Base-by-base conservation (phyloP, 768 basidiomycete genomes). In the Pisolithus microcarpus region DNA sequence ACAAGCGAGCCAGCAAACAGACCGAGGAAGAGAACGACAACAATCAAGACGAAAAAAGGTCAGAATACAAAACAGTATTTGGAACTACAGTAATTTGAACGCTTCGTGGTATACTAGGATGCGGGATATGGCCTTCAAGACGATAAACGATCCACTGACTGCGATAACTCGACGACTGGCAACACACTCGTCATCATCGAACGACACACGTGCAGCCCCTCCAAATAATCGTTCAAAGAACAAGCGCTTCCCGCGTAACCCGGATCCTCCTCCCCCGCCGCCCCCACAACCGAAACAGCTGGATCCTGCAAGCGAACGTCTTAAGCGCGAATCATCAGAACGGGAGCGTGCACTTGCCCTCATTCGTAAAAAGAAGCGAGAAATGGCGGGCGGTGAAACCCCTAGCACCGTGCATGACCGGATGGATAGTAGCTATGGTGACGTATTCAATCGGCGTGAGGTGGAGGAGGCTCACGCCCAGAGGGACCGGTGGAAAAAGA, bases 271-370 rank as follows among this genome's bases (percentile, higher is more conserved):
- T 5, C 53, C 46, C n/a, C 53, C 52, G 5, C 43, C 43, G 7
- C 55, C 30, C 28, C 52, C 31, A 3, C 46, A 37, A 40, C 53
- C 64, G 47, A 61, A 64, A 34, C 70, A 67, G 13, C 68, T 74
- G 0, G 75, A 78, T 50, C 73, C 80, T 0, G 64, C 51, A 2
- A 75, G 76, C 26, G 78, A 77, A 5, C 82, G 88, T 3, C 67
- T 87, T 8, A 70, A 69, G n/a, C 81, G 88, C 24, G 88, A 91
- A 66, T 80, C 81, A 0, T 77, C 82, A 1, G 88, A 91, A 64
- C 79, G 87, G 4, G 77, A 84, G 58, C 81, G 88, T 0, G 87
- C 88, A 0, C 67, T 79, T n/a, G 85, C 77, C 7, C 80, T 90
- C 26, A 81, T 89, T 19, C 72, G 72, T 48, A 73, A 83, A 38